Base-by-base conservation (phyloP, 352 stramenopile species). In the Thraustochytrium sp. region DNA sequence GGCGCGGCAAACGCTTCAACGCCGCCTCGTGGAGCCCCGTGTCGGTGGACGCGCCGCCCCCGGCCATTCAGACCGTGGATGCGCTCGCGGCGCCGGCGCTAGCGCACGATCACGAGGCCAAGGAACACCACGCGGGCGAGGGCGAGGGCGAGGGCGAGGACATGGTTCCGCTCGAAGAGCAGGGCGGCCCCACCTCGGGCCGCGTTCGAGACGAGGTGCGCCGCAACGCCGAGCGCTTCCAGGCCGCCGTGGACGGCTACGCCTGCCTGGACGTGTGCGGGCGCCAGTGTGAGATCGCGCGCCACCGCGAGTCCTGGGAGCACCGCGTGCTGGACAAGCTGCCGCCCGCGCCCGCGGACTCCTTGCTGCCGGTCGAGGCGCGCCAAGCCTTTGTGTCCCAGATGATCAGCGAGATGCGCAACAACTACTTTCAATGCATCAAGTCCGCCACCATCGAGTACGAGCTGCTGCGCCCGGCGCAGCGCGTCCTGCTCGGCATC, bases 351-450 rank as follows among this genome's bases (percentile, higher is more conserved):
- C 59, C 59, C 1, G 26, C 34, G 18, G 31, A 72, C n/a, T 72
- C 59, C 34, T 5, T 72, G 36, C 40, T 72, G 1, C 42, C 26
- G 16, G 40, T 72, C 18, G 62, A 54, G 44, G 31, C 38, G 16
- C 48, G 68, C 23, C 68, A 80, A 26, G 34, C 23, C 11, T 44
- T 63, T 16, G 36, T 80, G 1, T 80, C 68, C 0, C 8, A 9
- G 29, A 80, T 80, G 68, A 46, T 80, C 2, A 51, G 68, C 26
- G 68, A 80, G n/a, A 80, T 80, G 68, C 68, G 68, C 51, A 48
- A 34, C 34, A 46, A 55, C 34, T 80, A 80, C 53, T 80, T 65
- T 51, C 5, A 13, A 4, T 63, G 68, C 68, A 23, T 64, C 8
- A 80, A 80, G 38, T 61, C 48, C 3, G 37, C 48, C 44, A 23